Evolutionary conservation across 1,284 basidiomycete species (phyloP), one percentile per base, ranked within the genome.

Genomic region (Moesziomyces antarcticus): DNA sequence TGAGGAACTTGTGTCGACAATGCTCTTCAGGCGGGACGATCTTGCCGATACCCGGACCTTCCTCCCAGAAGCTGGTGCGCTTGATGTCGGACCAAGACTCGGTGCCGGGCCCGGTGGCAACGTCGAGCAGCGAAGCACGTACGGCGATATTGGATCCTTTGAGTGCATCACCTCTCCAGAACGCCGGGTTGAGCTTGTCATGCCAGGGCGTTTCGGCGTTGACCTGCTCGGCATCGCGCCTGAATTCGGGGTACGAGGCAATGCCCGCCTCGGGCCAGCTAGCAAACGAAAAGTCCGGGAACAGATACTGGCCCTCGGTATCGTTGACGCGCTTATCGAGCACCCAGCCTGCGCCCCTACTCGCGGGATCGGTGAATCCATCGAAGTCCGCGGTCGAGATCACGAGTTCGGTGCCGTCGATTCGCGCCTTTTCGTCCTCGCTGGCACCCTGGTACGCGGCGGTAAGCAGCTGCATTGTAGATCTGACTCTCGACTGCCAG

Each of bases 191-290:
- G 44, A 25, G 16, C 43, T 79, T 78, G 24, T 40, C n/a, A 3
- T 25, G 11, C 77, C 77, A 79, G 1, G 73, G 62, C 3, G 45
- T 53, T 13, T 55, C 37, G 14, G 40, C 53, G 42, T 79, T 73
- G 11, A 70, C 58, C 14, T 52, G 37, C 3, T 42, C 49, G 1
- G 73, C 67, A 21, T 53, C 37, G 1, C 60, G 42, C 1, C 63
- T 18, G 35, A 78, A 75, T 21, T 79, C 77, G 3, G 22, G 48
- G 48, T 73, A 78, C 14, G 65, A 70, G 0, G 77, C 46, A 8
- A 67, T 69, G 3, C 69, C 73, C 2, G 77, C 77, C 49, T 79
- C 77, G 3, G 75, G 75, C 77, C 77, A 79, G 6, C 35, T 57
- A 5, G 70, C 65, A 37, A 79, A 79, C 43, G 50, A 50, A 48